Base-by-base conservation (phyloP, 768 basidiomycete species). In the Tylopilus plumbeoviolaceoides region DNA sequence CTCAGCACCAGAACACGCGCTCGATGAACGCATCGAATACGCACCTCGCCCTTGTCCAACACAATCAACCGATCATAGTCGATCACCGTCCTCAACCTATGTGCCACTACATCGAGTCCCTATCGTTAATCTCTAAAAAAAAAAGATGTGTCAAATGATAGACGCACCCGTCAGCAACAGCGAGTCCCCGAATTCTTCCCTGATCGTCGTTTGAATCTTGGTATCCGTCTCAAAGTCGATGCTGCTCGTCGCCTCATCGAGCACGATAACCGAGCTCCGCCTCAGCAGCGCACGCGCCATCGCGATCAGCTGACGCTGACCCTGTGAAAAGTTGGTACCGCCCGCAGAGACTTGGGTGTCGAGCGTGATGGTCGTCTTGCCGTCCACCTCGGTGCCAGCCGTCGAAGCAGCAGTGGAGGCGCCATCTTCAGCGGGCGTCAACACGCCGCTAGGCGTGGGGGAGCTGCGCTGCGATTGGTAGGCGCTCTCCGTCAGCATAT, bases 241-340 rank as follows among this genome's bases (percentile, higher is more conserved):
- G 61, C 87, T 89, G 54, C 87, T 89, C 7, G 89, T 91, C 14
- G 90, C 90, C 60, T 91, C 89, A 57, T 90, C 91, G 36, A 91
- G 72, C 15, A 92, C 79, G 47, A 92, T 84, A 57, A 92, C 81
- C 12, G 83, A 72, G 62, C 84, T 89, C 7, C 81, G 78, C 17
- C 88, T 74, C 28, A 91, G 73, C 20, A 92, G 72, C 0, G 91
- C 89, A 6, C 91, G 79, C 0, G 90, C 91, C 86, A 92, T 87
- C 1, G 89, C 86, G 48, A 93, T 87, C 15, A 92, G 72, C 61
- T 98, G 94, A 10, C 92, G 70, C 64, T 98, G 93, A 10, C 95
- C 94, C 54, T 93, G 90, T 1, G 90, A 94, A 69, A 97, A 95
- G 72, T 97, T 95, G 28, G 83, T 77, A 0, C 93, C 93, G 0